A percentile compares a stretch with the other conserved stretches of the same genome.
Evolutionary conservation across 371 early-diverging fungal genomes (phyloP).

Genomic region (Phascolomyces articulosus): DNA sequence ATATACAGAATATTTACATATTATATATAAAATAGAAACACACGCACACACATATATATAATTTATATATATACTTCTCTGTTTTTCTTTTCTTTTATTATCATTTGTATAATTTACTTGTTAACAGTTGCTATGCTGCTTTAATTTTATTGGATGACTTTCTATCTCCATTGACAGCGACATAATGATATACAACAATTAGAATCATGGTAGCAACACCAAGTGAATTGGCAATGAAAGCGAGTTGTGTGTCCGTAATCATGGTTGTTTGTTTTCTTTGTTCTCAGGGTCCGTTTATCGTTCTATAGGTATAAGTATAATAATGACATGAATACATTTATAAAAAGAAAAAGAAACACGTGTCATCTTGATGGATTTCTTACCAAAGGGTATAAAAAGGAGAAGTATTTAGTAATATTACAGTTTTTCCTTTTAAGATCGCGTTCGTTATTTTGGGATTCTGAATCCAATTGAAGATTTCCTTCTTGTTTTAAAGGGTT

Average conservation of each 20-base stretch:
- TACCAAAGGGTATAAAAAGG: neutral
- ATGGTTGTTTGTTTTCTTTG: conserved; percentile 16
- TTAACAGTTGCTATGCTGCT: no score
- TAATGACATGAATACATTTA: neutral
- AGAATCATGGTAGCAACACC: conserved; percentile 61
- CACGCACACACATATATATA: neutral
- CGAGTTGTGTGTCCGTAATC: conserved; percentile 61
- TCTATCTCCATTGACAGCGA: conserved; percentile 47
- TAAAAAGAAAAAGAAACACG: neutral
- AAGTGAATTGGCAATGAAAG: conserved; percentile 58
- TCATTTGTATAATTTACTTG: neutral
- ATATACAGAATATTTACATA: neutral
- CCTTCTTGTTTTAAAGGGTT: neutral
- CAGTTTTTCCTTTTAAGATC: neutral
- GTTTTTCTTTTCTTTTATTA: conserved; percentile 1
- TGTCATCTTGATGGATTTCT: neutral
- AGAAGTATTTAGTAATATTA: conserved; percentile 23
- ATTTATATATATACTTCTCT: no score
- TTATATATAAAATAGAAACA: conserved; percentile 1
- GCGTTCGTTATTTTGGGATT: neutral
- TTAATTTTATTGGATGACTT: conserved; percentile 12
- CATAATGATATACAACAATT: conserved; percentile 61
- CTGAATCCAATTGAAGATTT: neutral
- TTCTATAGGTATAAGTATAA: neutral
- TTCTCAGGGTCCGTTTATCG: neutral